Percentiles rank a stretch among this genome's conserved stretches.
Evolutionary conservation across 768 basidiomycete species (phyloP).

Genomic region (Xerocomus potaroensis): DNA sequence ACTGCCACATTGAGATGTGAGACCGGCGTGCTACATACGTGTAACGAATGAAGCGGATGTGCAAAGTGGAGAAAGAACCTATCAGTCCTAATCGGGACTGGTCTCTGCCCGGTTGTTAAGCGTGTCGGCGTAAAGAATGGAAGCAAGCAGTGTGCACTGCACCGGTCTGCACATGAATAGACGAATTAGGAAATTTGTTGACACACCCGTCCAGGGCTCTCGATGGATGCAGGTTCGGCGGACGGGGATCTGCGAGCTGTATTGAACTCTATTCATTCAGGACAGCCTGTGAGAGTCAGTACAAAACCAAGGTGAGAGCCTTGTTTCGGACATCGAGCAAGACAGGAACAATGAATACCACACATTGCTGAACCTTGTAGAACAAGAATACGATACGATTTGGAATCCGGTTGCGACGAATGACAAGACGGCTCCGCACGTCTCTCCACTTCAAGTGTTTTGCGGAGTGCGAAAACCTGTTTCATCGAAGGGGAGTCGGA

Average conservation of each 20-base stretch:
- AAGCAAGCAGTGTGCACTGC: no score
- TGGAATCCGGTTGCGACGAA: no score
- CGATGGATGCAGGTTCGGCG: constrained; percentile 25
- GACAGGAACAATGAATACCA: constrained; percentile 8
- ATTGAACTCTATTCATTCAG: constrained; percentile 13
- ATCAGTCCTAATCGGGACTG: constrained; percentile 10
- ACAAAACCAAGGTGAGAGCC: not conserved
- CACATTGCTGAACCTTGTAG: not conserved
- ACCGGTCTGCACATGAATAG: no score
- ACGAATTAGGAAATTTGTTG: constrained; percentile 10
- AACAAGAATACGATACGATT: constrained; percentile 5
- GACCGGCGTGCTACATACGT: constrained; percentile 11
- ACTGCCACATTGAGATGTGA: constrained; percentile 19
- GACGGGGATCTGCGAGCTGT: constrained; percentile 19
- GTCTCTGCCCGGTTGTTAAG: constrained; percentile 14
- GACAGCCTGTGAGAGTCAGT: constrained; percentile 4
- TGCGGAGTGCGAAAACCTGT: constrained; percentile 17
- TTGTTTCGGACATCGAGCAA: constrained; percentile 10
- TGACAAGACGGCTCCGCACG: no score
- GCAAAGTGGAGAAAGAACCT: constrained; percentile 10
- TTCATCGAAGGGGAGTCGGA: constrained; percentile 5
- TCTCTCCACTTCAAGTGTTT: not conserved
- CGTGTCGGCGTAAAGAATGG: constrained; percentile 28
- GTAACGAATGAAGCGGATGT: constrained; percentile 16
- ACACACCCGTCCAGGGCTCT: constrained; percentile 17